Evolutionary conservation across 352 stramenopile species (phyloP), one percentile per base, ranked within the genome.

Genomic region (Phytopythium helicoides): DNA sequence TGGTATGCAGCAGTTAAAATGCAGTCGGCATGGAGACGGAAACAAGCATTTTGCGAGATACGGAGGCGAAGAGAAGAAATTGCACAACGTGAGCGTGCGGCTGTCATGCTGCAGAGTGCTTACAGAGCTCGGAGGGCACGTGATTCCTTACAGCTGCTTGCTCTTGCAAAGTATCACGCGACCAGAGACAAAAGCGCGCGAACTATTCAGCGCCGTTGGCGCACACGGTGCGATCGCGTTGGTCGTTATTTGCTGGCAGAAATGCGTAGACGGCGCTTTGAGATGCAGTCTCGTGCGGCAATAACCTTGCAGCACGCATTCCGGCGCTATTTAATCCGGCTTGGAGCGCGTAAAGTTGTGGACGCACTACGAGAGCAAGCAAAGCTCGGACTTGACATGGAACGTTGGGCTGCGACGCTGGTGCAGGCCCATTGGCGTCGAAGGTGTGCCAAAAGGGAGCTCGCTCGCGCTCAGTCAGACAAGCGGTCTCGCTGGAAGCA

Each of bases 401-500:
- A 87, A 22, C 50, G 54, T 14, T 93, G 80, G 80, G 82, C 80
- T 0, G 74, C 70, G 21, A 89, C 76, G 7, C 51, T 89, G 19
- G 76, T 93, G n/a, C 82, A 93, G 47, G 61, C 65, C 0, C 71
- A 89, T 47, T 93, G 74, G 76, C 68, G 82, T 35, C 62, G 78
- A 10, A 41, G 58, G 7, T 50, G 79, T 49, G 82, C 80, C 0
- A 58, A 63, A 22, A 45, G 22, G 28, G 58, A 70, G 35, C 42
- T 86, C 42, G 53, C 61, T 21, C 52, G 58, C 0, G 63, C 73
- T 16, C 70, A 83, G 19, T 55, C 54, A 0, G 52, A 48, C 3
- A 76, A 77, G 37, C 70, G 79, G 16, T 80, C 77, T 19, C 73
- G 88, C 33, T 98, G 94, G 94, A 98, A 98, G 68, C 81, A 96